Conservation (phyloP, 345 rosid genomes). For the Rhizophora apiculata region DNA sequence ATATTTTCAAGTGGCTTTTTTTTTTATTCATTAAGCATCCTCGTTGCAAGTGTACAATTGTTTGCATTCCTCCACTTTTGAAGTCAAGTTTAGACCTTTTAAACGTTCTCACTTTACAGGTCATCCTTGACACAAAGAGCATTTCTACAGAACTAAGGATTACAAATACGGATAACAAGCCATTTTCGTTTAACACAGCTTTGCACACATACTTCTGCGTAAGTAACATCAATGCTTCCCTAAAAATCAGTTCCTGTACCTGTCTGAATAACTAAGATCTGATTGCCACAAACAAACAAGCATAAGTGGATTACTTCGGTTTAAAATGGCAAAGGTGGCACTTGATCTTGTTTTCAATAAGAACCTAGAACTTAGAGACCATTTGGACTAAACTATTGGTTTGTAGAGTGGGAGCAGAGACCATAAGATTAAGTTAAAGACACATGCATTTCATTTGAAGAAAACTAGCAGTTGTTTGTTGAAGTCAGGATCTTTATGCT, state of each 20-base stretch:
- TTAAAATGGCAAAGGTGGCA: background rate
- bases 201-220: conserved; percentile 88
- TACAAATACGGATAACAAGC: conserved; percentile 68
- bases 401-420: too few species aligned
- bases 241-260: conserved; percentile 1
- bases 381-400: too few species aligned
- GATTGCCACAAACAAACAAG: background rate
- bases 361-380: background rate
- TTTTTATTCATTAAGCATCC: too few species aligned
- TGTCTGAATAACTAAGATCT: conserved; percentile 1
- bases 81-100: conserved; percentile 18
- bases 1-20: background rate
- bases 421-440: too few species aligned
- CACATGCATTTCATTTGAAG: background rate
- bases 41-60: too few species aligned
- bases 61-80: background rate
- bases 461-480: background rate
- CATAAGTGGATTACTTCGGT: background rate
- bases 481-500: background rate
- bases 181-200: conserved; percentile 77
- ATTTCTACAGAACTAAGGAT: conserved; percentile 73
- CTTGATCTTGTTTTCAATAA: conserved; percentile 1
- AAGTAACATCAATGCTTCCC: conserved; percentile 19
- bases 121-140: conserved; percentile 53
- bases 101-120: conserved; percentile 36